Evolutionary conservation across 1,139 yeast species (phyloP), one percentile per base, ranked within the genome.

Genomic region (Eremothecium sinecaudum): DNA sequence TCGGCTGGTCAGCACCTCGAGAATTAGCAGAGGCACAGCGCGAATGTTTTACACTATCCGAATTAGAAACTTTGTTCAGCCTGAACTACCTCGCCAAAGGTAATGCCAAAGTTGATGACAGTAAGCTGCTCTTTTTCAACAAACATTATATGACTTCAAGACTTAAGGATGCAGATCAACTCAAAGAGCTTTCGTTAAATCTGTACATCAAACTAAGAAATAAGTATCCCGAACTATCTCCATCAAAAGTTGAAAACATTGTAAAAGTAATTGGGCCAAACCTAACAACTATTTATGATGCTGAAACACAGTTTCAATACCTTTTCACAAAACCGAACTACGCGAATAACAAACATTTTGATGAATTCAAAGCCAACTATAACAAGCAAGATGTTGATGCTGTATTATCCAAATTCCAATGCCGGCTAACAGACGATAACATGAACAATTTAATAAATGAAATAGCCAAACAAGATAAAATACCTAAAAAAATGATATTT

Each of bases 1-100:
- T 84, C 58, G 99, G 99, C 0, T 90, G 98, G 98, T 71, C 94
- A 2, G 92, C 94, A 3, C 73, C 75, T 10, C 63, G 84, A 45
- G 64, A 62, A 22, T 45, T 51, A 11, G 65, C 69, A 11, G 73
- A 78, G 3, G 65, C 67, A 26, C 65, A 71, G 16, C 71, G 72
- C 37, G 97, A 90, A 46, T 65, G 79, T 4, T 69, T 77, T 63
- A 51, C 64, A 0, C 51, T 83, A 46, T 47, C 63, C 1, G 74
- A 79, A 25, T 59, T 86, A 35, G 70, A 67, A 9, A 45, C 63
- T 16, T 41, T 50, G 2, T 67, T 68, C 51, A 47, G 54, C 34
- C 71, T 82, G 41, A 75, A 75, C 39, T 76, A 82, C 18, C 66
- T 92, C 45, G 87, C 97, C 9, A 83, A 76, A 49, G 97, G 98